Conservation (phyloP, 495 filamentous ascomycete species). For the Annulohypoxylon maeteangense region DNA sequence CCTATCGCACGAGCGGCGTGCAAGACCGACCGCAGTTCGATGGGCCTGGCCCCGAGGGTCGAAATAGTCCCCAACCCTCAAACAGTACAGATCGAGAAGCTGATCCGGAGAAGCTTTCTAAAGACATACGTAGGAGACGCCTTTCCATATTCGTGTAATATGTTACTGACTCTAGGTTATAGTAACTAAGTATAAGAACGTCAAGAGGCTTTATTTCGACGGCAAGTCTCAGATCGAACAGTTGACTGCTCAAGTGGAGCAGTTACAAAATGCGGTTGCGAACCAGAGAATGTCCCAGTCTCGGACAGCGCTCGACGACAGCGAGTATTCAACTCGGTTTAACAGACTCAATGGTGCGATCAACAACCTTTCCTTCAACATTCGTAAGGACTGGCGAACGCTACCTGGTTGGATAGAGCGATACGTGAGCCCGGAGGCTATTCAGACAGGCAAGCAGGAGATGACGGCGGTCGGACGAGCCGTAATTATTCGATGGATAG, state of each 20-base stretch:
- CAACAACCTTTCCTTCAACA: slow-evolving; percentile 92
- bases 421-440: slow-evolving; percentile 84
- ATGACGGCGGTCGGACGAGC: slow-evolving; percentile 97
- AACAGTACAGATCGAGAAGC: slow-evolving; percentile 62
- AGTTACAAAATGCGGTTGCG: slow-evolving; percentile 94
- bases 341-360: slow-evolving; percentile 93
- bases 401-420: slow-evolving; percentile 81
- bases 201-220: slow-evolving; percentile 97
- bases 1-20: slow-evolving; percentile 54
- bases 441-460: slow-evolving; percentile 85
- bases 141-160: background rate
- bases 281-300: slow-evolving; percentile 95
- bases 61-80: slow-evolving; percentile 70
- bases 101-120: slow-evolving; percentile 65
- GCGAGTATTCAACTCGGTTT: slow-evolving; percentile 91
- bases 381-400: slow-evolving; percentile 89
- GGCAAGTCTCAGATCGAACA: slow-evolving; percentile 90
- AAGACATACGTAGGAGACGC: slow-evolving; percentile 72
- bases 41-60: slow-evolving; percentile 56
- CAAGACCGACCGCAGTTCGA: slow-evolving; percentile 55
- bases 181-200: slow-evolving; percentile 97
- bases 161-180: slow-evolving; percentile 29
- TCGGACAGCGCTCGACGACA: slow-evolving; percentile 94
- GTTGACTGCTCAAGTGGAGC: slow-evolving; percentile 88
- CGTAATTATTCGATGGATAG: slow-evolving; percentile 87